Conservation (phyloP, 345 rosid species). For the Euphorbia pulcherrima region DNA sequence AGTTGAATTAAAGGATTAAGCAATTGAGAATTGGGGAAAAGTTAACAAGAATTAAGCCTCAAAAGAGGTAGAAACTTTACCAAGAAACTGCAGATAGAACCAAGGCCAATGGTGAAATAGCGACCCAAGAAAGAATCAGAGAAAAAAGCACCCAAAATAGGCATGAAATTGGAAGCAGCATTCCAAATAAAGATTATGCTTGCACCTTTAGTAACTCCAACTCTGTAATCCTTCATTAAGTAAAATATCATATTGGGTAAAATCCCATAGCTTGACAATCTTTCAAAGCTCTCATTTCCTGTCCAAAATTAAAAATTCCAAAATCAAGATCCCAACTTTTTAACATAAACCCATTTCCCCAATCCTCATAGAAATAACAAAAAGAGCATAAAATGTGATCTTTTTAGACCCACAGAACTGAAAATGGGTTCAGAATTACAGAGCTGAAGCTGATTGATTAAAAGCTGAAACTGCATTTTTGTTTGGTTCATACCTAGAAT, state of each 20-base stretch:
- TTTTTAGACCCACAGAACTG: no score
- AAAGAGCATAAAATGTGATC: background rate
- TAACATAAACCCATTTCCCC: background rate
- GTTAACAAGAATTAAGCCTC: background rate
- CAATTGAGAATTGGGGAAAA: no score
- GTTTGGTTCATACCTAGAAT: slow-evolving; percentile 44
- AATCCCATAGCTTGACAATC: slow-evolving; percentile 52
- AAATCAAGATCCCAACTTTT: slow-evolving; percentile 7
- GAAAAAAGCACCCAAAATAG: slow-evolving; percentile 53
- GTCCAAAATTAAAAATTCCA: background rate
- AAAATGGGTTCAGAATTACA: background rate
- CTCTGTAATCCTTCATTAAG: slow-evolving; percentile 43
- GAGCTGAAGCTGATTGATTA: no score
- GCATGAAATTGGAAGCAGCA: slow-evolving; percentile 53
- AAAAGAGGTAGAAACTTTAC: slow-evolving; percentile 22
- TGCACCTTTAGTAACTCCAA: slow-evolving; percentile 43
- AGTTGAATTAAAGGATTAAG: background rate
- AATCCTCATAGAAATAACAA: background rate
- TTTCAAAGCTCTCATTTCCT: slow-evolving; percentile 68
- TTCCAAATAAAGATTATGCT: slow-evolving; percentile 55
- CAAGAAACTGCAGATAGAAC: slow-evolving; percentile 46
- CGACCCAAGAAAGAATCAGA: slow-evolving; percentile 74
- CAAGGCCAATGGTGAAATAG: slow-evolving; percentile 48
- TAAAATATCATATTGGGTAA: slow-evolving; percentile 60
- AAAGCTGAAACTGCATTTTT: slow-evolving; percentile 23